Conservation (phyloP, 1,284 basidiomycete genomes). For the Leccinum solheimii region DNA sequence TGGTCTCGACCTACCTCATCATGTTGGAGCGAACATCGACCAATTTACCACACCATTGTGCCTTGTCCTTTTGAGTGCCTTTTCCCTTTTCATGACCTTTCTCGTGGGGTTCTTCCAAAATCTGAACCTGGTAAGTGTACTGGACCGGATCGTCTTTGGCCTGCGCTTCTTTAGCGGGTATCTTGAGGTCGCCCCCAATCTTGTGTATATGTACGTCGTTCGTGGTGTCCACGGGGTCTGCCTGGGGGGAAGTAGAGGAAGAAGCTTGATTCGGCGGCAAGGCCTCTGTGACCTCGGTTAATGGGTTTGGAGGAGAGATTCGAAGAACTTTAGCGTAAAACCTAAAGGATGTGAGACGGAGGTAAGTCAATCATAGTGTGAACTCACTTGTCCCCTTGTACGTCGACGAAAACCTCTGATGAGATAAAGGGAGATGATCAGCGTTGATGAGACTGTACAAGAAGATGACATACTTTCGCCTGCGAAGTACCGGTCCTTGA, state of each 20-base stretch:
- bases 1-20: constrained; percentile 64
- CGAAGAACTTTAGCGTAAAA: constrained; percentile 77
- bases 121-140: constrained; percentile 88
- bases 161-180: constrained; percentile 70
- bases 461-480: constrained; percentile 73
- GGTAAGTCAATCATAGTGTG: constrained; percentile 24
- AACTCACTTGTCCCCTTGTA: constrained; percentile 77
- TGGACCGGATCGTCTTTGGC: constrained; percentile 75
- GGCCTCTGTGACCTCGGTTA: constrained; percentile 45
- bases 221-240: constrained; percentile 36
- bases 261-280: constrained; percentile 34
- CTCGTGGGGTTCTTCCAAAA: constrained; percentile 75
- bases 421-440: constrained; percentile 28
- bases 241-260: constrained; percentile 31
- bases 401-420: constrained; percentile 80
- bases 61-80: constrained; percentile 50
- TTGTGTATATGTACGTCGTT: constrained; percentile 57
- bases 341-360: constrained; percentile 42
- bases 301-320: constrained; percentile 69
- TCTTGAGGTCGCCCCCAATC: constrained; percentile 78
- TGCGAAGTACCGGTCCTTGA: constrained; percentile 91
- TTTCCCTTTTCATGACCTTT: constrained; percentile 64
- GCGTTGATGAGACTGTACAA: constrained; percentile 10
- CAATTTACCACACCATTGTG: constrained; percentile 62
- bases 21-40: constrained; percentile 80